These are phyloP conservation scores for Fusarium sp. DNA, from an alignment of 2,329 filamentous ascomycete species.

Conservation along the genomic window DNA sequence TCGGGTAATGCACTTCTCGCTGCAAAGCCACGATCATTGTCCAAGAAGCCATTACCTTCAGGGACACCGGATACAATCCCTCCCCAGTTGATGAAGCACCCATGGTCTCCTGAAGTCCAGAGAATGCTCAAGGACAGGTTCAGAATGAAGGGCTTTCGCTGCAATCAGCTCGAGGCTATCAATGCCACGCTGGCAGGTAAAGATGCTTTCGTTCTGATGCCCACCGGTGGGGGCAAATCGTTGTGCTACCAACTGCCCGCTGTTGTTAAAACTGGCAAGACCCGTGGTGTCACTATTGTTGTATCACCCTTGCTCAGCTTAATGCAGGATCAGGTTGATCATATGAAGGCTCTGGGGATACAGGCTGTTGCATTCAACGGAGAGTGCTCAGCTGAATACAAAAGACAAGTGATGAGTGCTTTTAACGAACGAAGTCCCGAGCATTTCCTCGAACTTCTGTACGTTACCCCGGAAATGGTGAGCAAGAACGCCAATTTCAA, in stretches of 20 bases:
- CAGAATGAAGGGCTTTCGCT: conserved; percentile 85
- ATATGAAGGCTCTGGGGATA: conserved; percentile 79
- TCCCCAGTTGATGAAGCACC: conserved; percentile 69
- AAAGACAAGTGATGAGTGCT: conserved; percentile 72
- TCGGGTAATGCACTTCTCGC: conserved; percentile 59
- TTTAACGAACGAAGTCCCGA: conserved; percentile 75
- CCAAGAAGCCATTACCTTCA: conserved; percentile 50
- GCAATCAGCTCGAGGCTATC: conserved; percentile 94
- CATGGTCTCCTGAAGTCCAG: conserved; percentile 90
- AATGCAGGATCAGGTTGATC: conserved; percentile 96
- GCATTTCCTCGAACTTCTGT: conserved; percentile 84
- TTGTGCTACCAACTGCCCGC: conserved; percentile 96
- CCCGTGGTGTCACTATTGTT: conserved; percentile 88
- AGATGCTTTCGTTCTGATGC: conserved; percentile 97
- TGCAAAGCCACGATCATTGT: conserved; percentile 49
- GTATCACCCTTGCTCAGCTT: conserved; percentile 94
- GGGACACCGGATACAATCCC: conserved; percentile 54
- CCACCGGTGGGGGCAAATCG: conserved; percentile 96
- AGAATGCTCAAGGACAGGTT: conserved; percentile 85
- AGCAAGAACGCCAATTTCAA: conserved; percentile 80
- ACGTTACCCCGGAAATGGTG: conserved; percentile 97
- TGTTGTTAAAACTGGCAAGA: conserved; percentile 82
- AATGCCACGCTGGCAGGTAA: conserved; percentile 90
- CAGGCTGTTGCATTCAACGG: conserved; percentile 86
- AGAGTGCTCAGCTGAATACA: conserved; percentile 73